These are phyloP conservation scores for Podosphaera aphanis DNA, from an alignment of 2,329 filamentous ascomycete species.

Conservation along the genomic window DNA sequence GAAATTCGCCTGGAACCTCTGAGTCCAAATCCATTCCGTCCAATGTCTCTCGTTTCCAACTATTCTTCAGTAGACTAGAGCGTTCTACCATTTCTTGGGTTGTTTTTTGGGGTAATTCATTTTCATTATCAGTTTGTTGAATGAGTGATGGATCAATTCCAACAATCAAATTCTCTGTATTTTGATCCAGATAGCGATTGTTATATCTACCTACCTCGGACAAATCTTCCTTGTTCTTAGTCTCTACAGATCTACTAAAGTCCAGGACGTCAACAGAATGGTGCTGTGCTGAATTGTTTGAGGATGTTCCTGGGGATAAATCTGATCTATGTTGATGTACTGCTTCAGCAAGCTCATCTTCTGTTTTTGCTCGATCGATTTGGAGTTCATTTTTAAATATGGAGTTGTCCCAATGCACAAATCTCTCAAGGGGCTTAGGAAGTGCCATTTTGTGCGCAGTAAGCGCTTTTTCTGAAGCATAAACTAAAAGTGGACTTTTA, in stretches of 20 bases:
- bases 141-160: constrained; percentile 10
- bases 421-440: constrained; percentile 19
- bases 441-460: constrained; percentile 16
- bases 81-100: constrained; percentile 14
- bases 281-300: constrained; percentile 9
- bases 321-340: background rate
- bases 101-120: constrained; percentile 7
- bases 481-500: constrained; percentile 26
- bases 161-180: constrained; percentile 6
- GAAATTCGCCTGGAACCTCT: background rate
- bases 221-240: background rate
- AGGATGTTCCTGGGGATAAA: constrained; percentile 1
- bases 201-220: background rate
- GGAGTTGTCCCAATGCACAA: constrained; percentile 26
- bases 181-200: background rate
- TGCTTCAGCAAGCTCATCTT: background rate
- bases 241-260: background rate
- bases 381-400: constrained; percentile 26
- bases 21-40: constrained; percentile 14
- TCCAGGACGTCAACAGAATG: constrained; percentile 6
- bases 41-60: constrained; percentile 4
- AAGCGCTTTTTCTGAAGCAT: constrained; percentile 28
- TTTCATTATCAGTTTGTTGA: background rate
- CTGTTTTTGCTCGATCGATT: constrained; percentile 2
- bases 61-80: background rate